These are phyloP conservation scores for Vitis hybrid DNA, from an alignment of 177 flowering plant genomes.

Conservation along the genomic window DNA sequence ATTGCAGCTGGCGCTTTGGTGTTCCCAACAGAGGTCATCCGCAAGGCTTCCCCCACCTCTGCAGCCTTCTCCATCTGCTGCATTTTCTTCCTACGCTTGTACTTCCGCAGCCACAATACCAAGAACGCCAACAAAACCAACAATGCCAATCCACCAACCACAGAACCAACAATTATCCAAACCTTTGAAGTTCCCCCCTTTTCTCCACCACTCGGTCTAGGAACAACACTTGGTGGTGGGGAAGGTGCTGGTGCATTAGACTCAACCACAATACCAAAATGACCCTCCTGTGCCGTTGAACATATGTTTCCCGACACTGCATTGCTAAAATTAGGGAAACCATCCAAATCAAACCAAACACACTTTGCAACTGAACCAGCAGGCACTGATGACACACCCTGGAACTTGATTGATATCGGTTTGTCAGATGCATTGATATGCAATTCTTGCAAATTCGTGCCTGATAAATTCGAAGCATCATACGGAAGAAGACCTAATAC, in stretches of 20 bases:
- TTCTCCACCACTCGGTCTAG: conserved; percentile 1
- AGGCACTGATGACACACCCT: conserved; percentile 33
- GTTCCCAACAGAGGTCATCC: conserved; percentile 61
- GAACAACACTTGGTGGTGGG: conserved; percentile 1
- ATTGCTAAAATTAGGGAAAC: conserved; percentile 43
- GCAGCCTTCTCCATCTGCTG: conserved; percentile 77
- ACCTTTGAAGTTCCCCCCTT: conserved; percentile 32
- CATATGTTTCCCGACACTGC: conserved; percentile 48
- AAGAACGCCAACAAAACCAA: conserved; percentile 42
- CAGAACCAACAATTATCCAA: conserved; percentile 73
- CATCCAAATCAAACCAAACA: conserved; percentile 64
- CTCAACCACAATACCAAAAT: conserved; percentile 71
- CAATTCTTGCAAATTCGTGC: conserved; percentile 54
- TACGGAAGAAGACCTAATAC: conserved; percentile 87
- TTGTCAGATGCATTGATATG: conserved; percentile 38
- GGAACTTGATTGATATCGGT: conserved; percentile 54
- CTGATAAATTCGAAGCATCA: conserved; percentile 55
- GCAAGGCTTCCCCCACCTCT: conserved; percentile 76
- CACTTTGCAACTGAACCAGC: conserved; percentile 55
- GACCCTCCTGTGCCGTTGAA: conserved; percentile 57
- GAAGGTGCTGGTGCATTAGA: conserved; percentile 39
- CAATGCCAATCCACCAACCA: conserved; percentile 58
- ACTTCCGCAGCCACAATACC: conserved; percentile 43
- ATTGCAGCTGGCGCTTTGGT: conserved; percentile 76
- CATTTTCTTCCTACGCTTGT: conserved; percentile 52